Percentiles rank a stretch among this genome's conserved stretches.
These are phyloP conservation scores for peach (Prunus persica) DNA, from an alignment of 306 rosid genomes.

Conservation along the genomic window DNA sequence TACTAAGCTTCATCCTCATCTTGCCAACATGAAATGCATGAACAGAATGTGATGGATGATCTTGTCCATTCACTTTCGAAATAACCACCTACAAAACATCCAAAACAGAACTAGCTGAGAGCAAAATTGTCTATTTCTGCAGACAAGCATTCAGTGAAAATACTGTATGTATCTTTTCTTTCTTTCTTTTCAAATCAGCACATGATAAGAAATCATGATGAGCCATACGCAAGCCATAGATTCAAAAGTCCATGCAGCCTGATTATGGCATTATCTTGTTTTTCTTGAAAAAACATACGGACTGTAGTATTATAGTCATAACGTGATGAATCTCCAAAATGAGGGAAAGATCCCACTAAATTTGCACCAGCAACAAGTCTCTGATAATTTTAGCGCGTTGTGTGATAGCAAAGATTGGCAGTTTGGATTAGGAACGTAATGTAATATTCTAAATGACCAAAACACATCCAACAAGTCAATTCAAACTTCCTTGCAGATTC, in stretches of 20 bases:
- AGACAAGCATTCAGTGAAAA: slow-evolving; percentile 3
- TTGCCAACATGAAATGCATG: slow-evolving; percentile 88
- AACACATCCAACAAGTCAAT: background rate
- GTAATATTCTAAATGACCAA: background rate
- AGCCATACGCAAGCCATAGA: background rate
- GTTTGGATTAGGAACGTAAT: background rate
- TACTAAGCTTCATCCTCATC: slow-evolving; percentile 84
- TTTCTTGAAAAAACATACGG: background rate
- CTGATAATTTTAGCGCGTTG: background rate
- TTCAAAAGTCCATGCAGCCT: background rate
- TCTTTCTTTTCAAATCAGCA: background rate
- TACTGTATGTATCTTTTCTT: background rate
- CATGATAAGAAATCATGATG: background rate
- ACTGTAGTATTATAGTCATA: background rate
- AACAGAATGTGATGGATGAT: slow-evolving; percentile 75
- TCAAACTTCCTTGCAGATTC: background rate
- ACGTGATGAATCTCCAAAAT: background rate
- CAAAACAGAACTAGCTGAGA: slow-evolving; percentile 17
- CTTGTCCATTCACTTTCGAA: slow-evolving; percentile 88
- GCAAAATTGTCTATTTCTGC: background rate
- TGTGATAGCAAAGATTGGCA: background rate
- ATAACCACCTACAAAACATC: slow-evolving; percentile 62
- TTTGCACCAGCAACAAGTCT: background rate
- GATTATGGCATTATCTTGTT: background rate
- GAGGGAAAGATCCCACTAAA: background rate